Percentiles rank a stretch among this genome's conserved stretches.
Conservation (phyloP, 371 early-diverging fungal species). For the Rhizopus sp. region DNA sequence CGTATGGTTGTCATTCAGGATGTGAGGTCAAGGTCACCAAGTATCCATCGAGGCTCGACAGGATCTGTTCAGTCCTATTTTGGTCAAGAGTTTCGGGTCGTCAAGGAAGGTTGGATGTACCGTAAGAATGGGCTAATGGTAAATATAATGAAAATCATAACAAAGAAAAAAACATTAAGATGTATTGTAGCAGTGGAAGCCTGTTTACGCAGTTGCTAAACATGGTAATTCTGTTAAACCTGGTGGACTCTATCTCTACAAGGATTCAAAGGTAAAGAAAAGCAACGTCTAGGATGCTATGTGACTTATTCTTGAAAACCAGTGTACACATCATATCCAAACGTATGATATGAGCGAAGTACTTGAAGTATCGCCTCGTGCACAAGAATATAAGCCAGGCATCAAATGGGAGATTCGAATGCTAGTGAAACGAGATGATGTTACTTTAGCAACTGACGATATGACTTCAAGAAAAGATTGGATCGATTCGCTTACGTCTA, state of each 20-base stretch:
- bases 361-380: conserved; percentile 48
- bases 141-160: conserved; percentile 10
- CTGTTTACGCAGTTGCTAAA: conserved; percentile 54
- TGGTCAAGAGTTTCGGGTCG: conserved; percentile 37
- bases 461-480: conserved; percentile 44
- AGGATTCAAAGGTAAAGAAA: conserved; percentile 47
- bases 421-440: conserved; percentile 46
- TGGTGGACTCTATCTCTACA: conserved; percentile 48
- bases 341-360: conserved; percentile 56
- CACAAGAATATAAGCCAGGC: conserved; percentile 45
- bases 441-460: conserved; percentile 48
- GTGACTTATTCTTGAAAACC: neutral
- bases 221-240: conserved; percentile 55
- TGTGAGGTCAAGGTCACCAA: conserved; percentile 19
- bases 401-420: conserved; percentile 53
- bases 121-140: conserved; percentile 48
- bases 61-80: conserved; percentile 6
- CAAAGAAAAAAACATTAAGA: no score
- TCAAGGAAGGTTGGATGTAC: conserved; percentile 53
- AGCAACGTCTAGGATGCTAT: neutral
- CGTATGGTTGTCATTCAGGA: conserved; percentile 16
- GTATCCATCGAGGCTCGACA: conserved; percentile 19
- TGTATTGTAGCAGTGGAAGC: conserved; percentile 47
- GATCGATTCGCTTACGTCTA: conserved; percentile 49
- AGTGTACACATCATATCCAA: conserved; percentile 50